phyloP scores from a whole-genome alignment of 192 early-diverging fungal genomes.

The Gaertneriomyces sp. region DNA sequence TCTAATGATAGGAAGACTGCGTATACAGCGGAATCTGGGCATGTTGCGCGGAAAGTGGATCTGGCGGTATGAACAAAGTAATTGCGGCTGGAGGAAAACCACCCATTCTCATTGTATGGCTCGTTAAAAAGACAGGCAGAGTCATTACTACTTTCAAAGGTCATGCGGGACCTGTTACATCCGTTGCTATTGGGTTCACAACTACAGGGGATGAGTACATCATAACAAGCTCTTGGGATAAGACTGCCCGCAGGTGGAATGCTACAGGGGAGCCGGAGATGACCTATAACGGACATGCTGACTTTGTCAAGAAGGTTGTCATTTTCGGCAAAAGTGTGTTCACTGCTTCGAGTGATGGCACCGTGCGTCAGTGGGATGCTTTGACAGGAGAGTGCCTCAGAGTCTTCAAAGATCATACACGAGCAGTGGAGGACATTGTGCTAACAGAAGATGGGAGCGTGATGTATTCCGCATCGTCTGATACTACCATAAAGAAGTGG shows the following conservation, averaged over 20 bases:
- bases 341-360: conserved; percentile 78
- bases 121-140: conserved; percentile 35
- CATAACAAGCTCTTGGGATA: conserved; percentile 95
- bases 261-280: conserved; percentile 48
- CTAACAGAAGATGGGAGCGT: conserved; percentile 37
- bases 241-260: conserved; percentile 80
- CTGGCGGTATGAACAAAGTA: conserved; percentile 45
- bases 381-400: conserved; percentile 47
- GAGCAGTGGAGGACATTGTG: conserved; percentile 52
- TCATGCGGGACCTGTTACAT: conserved; percentile 58
- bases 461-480: conserved; percentile 64
- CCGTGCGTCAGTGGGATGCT: conserved; percentile 74
- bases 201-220: conserved; percentile 48
- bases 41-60: conserved; percentile 64
- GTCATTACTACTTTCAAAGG: conserved; percentile 38
- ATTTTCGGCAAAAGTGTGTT: conserved; percentile 28
- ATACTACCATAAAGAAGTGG: conserved; percentile 67
- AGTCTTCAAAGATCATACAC: conserved; percentile 38
- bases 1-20: conserved; percentile 19
- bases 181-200: conserved; percentile 34
- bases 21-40: conserved; percentile 71
- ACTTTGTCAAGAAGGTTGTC: conserved; percentile 84
- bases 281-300: conserved; percentile 72
- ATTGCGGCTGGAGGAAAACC: not conserved
- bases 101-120: not conserved